A percentile compares a stretch with the other conserved stretches of the same genome.
phyloP scores from a whole-genome alignment of 129 eudicot genomes.

The Heracleum sosnowskyi region DNA sequence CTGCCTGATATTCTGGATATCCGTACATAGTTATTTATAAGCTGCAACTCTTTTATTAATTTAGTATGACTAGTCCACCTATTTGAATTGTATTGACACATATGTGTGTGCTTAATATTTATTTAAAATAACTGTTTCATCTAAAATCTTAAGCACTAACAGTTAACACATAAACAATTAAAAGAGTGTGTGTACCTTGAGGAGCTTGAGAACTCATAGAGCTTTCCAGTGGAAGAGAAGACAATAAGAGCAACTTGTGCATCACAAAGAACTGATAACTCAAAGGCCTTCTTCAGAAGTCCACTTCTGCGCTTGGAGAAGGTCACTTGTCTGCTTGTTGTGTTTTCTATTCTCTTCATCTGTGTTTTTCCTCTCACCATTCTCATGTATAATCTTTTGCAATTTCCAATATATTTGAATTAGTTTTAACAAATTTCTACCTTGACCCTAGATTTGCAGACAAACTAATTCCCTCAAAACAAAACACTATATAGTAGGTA shows the following conservation, averaged over 20 bases:
- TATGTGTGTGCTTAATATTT: neutral
- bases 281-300: slow-evolving; percentile 55
- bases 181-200: slow-evolving; percentile 29
- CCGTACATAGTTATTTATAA: neutral
- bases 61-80: neutral
- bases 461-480: neutral
- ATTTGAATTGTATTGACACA: neutral
- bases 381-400: neutral
- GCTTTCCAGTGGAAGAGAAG: slow-evolving; percentile 50
- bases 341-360: slow-evolving; percentile 52
- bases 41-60: neutral
- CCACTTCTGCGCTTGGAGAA: slow-evolving; percentile 51
- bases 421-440: neutral
- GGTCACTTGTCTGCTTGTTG: slow-evolving; percentile 54
- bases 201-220: slow-evolving; percentile 54
- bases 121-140: no score
- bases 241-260: slow-evolving; percentile 52
- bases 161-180: no score
- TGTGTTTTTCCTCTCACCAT: slow-evolving; percentile 60
- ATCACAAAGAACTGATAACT: slow-evolving; percentile 62
- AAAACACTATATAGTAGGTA: neutral
- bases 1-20: neutral
- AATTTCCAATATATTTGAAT: neutral
- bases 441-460: neutral
- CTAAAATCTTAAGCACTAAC: no score